Percentiles rank a stretch among this genome's conserved stretches.
Conservation (phyloP, 805 yeast species). For the Candida sithepensis region DNA sequence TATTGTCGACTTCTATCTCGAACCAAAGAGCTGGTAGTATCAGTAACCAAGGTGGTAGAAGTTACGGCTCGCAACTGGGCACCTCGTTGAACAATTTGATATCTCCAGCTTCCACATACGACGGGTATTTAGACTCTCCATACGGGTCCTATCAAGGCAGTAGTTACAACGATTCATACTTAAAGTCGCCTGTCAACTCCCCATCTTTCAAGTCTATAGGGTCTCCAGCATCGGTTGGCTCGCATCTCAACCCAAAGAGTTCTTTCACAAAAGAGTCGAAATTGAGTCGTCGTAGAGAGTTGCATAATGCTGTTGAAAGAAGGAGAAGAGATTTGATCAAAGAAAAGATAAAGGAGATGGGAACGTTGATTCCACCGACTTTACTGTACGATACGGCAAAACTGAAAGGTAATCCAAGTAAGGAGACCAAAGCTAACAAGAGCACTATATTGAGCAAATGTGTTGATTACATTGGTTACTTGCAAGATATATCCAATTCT, state of each 20-base stretch:
- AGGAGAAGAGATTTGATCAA: conserved; percentile 88
- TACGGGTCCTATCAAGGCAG: conserved; percentile 31
- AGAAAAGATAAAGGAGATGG: conserved; percentile 81
- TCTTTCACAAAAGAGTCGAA: conserved; percentile 61
- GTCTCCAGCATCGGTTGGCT: conserved; percentile 32
- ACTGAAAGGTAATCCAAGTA: conserved; percentile 33
- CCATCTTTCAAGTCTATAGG: conserved; percentile 32
- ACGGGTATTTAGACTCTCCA: conserved; percentile 32
- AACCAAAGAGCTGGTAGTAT: conserved; percentile 20
- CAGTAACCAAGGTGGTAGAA: conserved; percentile 24
- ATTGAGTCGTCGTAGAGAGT: conserved; percentile 73
- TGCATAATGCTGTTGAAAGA: conserved; percentile 93
- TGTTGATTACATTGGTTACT: conserved; percentile 72
- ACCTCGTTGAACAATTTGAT: conserved; percentile 29
- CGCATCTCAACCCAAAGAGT: conserved; percentile 33
- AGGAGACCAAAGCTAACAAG: conserved; percentile 78
- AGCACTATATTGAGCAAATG: conserved; percentile 72
- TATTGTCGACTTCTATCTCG: conserved; percentile 13
- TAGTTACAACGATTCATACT: conserved; percentile 28
- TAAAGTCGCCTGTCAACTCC: conserved; percentile 33
- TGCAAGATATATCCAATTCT: conserved; percentile 54
- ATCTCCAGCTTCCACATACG: conserved; percentile 34
- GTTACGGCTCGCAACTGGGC: conserved; percentile 30
- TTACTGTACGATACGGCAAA: conserved; percentile 41
- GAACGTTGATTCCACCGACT: conserved; percentile 75